A percentile compares a stretch with the other conserved stretches of the same genome.
Conservation (phyloP, 257 asterid genomes). For the Plantago major region DNA sequence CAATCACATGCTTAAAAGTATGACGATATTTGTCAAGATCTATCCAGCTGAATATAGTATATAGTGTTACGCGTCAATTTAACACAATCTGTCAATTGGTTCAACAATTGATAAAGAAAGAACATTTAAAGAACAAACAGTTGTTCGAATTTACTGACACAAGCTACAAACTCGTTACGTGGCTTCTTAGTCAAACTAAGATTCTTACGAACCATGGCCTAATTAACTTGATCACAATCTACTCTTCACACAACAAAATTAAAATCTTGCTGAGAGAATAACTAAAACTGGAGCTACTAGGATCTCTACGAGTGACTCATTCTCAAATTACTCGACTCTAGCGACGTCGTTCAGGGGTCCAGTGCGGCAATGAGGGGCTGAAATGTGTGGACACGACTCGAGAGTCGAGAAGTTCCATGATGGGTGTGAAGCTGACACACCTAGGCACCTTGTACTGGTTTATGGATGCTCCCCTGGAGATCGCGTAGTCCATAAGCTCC, state of each 20-base stretch:
- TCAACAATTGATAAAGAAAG: too few relatives aligned
- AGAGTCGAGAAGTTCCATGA: conserved; percentile 84
- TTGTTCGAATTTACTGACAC: conserved; percentile 38
- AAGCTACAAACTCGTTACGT: conserved; percentile 41
- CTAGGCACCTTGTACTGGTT: conserved; percentile 94
- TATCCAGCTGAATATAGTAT: background rate
- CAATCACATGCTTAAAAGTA: conserved; percentile 38
- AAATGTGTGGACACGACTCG: conserved; percentile 77
- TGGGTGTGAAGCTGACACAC: conserved; percentile 81
- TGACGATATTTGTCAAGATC: conserved; percentile 32
- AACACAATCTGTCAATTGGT: too few relatives aligned
- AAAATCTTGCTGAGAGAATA: background rate
- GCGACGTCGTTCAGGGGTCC: conserved; percentile 73
- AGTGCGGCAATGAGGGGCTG: conserved; percentile 83
- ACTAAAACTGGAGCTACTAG: conserved; percentile 16
- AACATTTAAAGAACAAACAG: background rate
- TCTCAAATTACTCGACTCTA: conserved; percentile 10
- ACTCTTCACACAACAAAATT: conserved; percentile 37
- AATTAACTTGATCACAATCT: conserved; percentile 45
- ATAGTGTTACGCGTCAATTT: too few relatives aligned
- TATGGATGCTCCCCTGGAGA: conserved; percentile 91
- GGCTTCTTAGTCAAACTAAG: conserved; percentile 39
- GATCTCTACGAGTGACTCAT: conserved; percentile 21
- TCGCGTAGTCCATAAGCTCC: conserved; percentile 94
- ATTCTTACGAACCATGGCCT: conserved; percentile 28